These are phyloP conservation scores for Phanerodontia chrysosporium DNA, from an alignment of 768 basidiomycete genomes.

Conservation along the genomic window DNA sequence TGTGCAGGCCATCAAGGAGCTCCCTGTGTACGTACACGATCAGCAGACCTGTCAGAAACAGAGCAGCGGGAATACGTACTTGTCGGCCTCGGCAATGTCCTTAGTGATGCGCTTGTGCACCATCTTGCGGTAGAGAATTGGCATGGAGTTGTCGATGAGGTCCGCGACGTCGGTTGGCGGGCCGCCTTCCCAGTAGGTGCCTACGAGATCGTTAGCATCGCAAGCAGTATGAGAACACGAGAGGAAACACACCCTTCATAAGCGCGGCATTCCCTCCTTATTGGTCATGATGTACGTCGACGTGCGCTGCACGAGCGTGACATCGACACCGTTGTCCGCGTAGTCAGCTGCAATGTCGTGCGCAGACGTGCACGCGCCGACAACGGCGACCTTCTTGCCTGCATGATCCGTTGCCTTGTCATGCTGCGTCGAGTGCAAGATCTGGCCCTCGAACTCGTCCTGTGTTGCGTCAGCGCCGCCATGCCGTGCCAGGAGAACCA, in stretches of 20 bases:
- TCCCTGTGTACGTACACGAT: constrained; percentile 22
- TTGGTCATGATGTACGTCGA: constrained; percentile 15
- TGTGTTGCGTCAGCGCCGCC: constrained; percentile 14
- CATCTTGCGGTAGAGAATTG: constrained; percentile 31
- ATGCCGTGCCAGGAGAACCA: background rate
- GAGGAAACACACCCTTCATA: constrained; percentile 23
- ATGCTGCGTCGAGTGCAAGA: constrained; percentile 56
- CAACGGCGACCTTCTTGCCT: constrained; percentile 67
- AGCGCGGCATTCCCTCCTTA: constrained; percentile 31
- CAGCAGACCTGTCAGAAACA: background rate
- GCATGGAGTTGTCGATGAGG: constrained; percentile 46
- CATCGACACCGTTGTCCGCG: constrained; percentile 36
- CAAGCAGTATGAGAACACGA: background rate
- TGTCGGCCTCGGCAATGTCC: constrained; percentile 30
- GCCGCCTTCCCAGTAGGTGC: constrained; percentile 40
- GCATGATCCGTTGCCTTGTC: constrained; percentile 47
- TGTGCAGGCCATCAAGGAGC: constrained; percentile 34
- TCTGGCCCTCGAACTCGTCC: constrained; percentile 59
- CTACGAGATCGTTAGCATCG: constrained; percentile 13
- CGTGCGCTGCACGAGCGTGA: constrained; percentile 6
- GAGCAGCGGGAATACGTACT: constrained; percentile 12
- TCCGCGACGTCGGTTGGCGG: constrained; percentile 51
- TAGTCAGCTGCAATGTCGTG: constrained; percentile 51
- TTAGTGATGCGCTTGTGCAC: constrained; percentile 26
- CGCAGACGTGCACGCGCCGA: constrained; percentile 61